Evolutionary conservation across 192 early-diverging fungal genomes (phyloP).

Genomic region (Chytriomyces confervae): DNA sequence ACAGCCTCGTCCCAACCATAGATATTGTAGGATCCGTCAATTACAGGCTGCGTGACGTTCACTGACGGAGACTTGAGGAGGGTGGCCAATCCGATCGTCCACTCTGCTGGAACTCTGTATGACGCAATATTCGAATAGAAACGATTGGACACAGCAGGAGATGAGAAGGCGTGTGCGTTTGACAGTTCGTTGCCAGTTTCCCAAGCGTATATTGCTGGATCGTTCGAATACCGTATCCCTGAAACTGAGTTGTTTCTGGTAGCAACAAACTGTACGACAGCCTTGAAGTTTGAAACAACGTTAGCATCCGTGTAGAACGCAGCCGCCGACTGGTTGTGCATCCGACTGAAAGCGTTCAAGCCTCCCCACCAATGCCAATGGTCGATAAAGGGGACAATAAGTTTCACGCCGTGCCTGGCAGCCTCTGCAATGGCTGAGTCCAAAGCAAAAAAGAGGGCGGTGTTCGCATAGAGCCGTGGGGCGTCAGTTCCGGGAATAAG

Average conservation of each 20-base stretch:
- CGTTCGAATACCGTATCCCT: constrained; percentile 47
- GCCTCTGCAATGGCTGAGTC: constrained; percentile 48
- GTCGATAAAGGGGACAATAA: constrained; percentile 58
- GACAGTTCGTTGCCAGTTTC: constrained; percentile 60
- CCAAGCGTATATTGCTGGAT: constrained; percentile 52
- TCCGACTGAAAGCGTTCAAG: constrained; percentile 16
- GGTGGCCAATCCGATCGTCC: constrained; percentile 47
- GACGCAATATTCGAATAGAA: neutral
- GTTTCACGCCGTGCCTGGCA: constrained; percentile 26
- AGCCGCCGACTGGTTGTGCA: neutral
- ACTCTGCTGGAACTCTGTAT: constrained; percentile 38
- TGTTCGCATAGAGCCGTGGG: constrained; percentile 36
- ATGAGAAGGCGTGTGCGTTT: neutral
- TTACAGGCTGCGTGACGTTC: constrained; percentile 35
- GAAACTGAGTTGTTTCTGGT: constrained; percentile 53
- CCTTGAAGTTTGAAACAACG: constrained; percentile 35
- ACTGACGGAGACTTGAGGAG: constrained; percentile 33
- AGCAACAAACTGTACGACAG: constrained; percentile 40
- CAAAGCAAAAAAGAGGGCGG: constrained; percentile 43
- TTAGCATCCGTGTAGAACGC: constrained; percentile 43
- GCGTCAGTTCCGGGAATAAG: constrained; percentile 10
- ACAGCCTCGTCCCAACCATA: constrained; percentile 37
- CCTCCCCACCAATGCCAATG: constrained; percentile 38
- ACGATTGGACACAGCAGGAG: neutral
- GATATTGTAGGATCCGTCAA: constrained; percentile 47